Conservation (phyloP, 1,139 yeast genomes). For the Pichia terricola region DNA sequence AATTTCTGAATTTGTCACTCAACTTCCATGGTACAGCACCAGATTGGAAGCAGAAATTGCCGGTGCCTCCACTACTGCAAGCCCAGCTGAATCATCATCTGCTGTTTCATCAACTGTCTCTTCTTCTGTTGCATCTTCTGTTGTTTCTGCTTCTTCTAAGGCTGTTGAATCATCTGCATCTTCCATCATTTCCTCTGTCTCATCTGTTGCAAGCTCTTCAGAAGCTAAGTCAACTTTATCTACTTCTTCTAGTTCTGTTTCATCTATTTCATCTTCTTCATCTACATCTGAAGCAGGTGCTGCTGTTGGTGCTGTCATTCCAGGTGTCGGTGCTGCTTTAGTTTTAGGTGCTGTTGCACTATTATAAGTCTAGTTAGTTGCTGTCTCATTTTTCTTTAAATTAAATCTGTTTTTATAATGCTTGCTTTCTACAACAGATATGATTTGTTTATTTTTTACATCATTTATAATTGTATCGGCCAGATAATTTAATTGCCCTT, state of each 20-base stretch:
- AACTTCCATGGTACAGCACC: constrained; percentile 35
- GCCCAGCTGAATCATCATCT: constrained; percentile 16
- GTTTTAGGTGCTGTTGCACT: constrained; percentile 16
- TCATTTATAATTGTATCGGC: no score
- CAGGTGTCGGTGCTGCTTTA: constrained; percentile 15
- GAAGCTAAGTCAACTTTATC: constrained; percentile 13
- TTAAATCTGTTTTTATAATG: no score
- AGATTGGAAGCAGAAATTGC: constrained; percentile 26
- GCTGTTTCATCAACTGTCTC: constrained; percentile 19
- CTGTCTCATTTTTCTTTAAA: no score
- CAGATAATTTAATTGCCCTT: no score
- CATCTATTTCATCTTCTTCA: constrained; percentile 9
- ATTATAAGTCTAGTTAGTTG: constrained; percentile 6
- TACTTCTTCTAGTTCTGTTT: constrained; percentile 15
- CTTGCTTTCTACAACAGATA: no score
- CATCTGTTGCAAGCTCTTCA: constrained; percentile 8
- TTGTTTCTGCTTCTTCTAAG: constrained; percentile 17
- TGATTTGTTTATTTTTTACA: no score
- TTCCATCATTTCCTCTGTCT: constrained; percentile 7
- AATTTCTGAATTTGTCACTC: constrained; percentile 29
- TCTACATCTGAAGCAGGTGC: constrained; percentile 7
- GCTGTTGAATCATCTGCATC: constrained; percentile 13
- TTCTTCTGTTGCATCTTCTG: constrained; percentile 17
- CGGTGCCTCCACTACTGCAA: constrained; percentile 15
- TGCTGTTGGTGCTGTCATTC: constrained; percentile 14